These are phyloP conservation scores for Monilinia fructicola DNA, from an alignment of 2,329 filamentous ascomycete species.

Conservation along the genomic window DNA sequence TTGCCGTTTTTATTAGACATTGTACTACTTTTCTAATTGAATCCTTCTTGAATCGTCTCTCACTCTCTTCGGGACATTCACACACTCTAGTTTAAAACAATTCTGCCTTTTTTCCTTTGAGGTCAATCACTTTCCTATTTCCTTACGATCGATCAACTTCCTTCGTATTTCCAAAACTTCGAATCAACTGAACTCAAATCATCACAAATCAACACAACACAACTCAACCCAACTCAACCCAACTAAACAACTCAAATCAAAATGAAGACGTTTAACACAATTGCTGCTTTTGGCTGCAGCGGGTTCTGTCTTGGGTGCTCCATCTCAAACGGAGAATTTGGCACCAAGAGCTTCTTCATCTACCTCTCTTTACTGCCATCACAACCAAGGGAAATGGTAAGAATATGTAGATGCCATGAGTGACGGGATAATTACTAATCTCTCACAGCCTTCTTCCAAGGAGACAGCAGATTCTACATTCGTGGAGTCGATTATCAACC, in stretches of 20 bases:
- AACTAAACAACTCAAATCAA: slow-evolving; percentile 20
- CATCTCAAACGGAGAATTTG: slow-evolving; percentile 30
- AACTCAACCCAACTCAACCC: too few species aligned
- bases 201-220: too few species aligned
- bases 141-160: background rate
- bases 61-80: slow-evolving; percentile 33
- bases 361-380: slow-evolving; percentile 33
- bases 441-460: slow-evolving; percentile 37
- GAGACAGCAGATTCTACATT: slow-evolving; percentile 51
- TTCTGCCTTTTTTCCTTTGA: background rate
- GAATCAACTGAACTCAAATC: background rate
- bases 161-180: background rate
- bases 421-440: slow-evolving; percentile 15
- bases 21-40: slow-evolving; percentile 28
- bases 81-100: slow-evolving; percentile 15
- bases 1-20: slow-evolving; percentile 27
- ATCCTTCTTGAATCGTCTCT: slow-evolving; percentile 29
- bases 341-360: slow-evolving; percentile 29
- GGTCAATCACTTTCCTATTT: slow-evolving; percentile 10
- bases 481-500: slow-evolving; percentile 63
- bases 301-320: slow-evolving; percentile 29
- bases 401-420: background rate
- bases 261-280: slow-evolving; percentile 38
- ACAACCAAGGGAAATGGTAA: slow-evolving; percentile 41
- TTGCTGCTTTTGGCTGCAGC: slow-evolving; percentile 37